Evolutionary conservation across 2,329 filamentous ascomycete species (phyloP), one percentile per base, ranked within the genome.

Genomic region (Xylariaceae sp.): DNA sequence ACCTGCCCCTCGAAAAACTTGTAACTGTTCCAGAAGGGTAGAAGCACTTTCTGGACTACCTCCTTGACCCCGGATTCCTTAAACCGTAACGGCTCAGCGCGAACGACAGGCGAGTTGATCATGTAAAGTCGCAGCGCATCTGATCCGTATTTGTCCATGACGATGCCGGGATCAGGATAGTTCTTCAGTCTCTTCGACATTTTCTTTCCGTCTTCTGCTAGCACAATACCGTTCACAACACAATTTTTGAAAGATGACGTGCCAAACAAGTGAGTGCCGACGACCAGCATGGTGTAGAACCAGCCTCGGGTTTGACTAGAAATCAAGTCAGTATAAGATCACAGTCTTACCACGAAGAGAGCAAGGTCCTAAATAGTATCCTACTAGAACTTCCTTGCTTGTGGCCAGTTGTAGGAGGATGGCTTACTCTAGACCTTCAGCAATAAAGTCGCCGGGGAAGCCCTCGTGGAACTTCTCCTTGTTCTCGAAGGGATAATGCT

Each of bases 181-280:
- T 97, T 97, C 76, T 97, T 95, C 52, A 96, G 78, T 48, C 93
- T 84, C 74, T 97, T 97, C 6, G 91, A 96, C 93, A 97, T 97
- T 78, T 97, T 97, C 78, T 96, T 97, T 50, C 93, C 93, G 65
- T 96, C 90, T 68, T 96, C 91, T 1, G 92, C 92, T 39, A 97
- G 80, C 5, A 97, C 91, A 57, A 96, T 94, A 45, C 92, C 92
- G 66, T 96, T 97, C 56, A 96, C 91, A n/a, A 97, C 89, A 63
- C 90, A 95, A 69, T 96, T 97, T 73, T 94, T 86, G 79, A 96
- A 97, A 0, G 93, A 91, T 2, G 91, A 83, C 34, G 84, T 81
- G 41, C 88, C 88, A 63, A 94, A 96, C 4, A 97, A 79, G 67
- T 96, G 89, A 7, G 89, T 94, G 33, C 92, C 92, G 44, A 97